phyloP scores from a whole-genome alignment of 23 red algal genomes.

The Gracilaria vermiculophylla region DNA sequence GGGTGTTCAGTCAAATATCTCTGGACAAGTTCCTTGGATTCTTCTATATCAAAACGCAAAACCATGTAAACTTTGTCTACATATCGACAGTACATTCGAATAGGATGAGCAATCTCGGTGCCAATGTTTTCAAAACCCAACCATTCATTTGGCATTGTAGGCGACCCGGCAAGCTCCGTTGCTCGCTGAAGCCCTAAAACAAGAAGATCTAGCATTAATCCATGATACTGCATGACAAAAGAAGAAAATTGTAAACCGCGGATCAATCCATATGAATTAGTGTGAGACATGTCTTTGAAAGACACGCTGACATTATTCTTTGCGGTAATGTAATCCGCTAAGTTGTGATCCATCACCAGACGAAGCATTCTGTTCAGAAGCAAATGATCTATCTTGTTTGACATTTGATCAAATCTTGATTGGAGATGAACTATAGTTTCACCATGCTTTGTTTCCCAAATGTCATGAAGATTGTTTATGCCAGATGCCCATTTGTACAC shows the following conservation, averaged over 20 bases:
- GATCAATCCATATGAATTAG: conserved; percentile 86
- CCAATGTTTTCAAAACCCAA: conserved; percentile 60
- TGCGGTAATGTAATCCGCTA: conserved; percentile 98
- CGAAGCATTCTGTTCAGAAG: conserved; percentile 93
- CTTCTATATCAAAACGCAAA: conserved; percentile 76
- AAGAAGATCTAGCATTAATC: conserved; percentile 77
- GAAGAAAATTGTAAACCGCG: conserved; percentile 93
- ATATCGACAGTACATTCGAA: conserved; percentile 85
- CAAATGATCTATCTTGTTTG: conserved; percentile 82
- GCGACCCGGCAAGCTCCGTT: conserved; percentile 76
- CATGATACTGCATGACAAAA: conserved; percentile 92
- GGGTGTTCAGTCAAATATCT: conserved; percentile 82
- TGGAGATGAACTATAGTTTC: conserved; percentile 74
- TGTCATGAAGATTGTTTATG: conserved; percentile 87
- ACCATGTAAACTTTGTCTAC: conserved; percentile 94
- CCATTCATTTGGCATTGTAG: conserved; percentile 75
- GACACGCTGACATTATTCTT: conserved; percentile 91
- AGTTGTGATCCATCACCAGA: conserved; percentile 88
- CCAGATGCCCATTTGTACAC: conserved; percentile 91
- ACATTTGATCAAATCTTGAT: conserved; percentile 76
- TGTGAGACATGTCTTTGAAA: conserved; percentile 99
- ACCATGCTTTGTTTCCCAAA: conserved; percentile 81
- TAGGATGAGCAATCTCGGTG: conserved; percentile 67
- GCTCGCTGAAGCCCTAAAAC: conserved; percentile 70
- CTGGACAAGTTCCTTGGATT: conserved; percentile 74